phyloP scores from a whole-genome alignment of 192 early-diverging fungal genomes.

The Coemansia sp. region DNA sequence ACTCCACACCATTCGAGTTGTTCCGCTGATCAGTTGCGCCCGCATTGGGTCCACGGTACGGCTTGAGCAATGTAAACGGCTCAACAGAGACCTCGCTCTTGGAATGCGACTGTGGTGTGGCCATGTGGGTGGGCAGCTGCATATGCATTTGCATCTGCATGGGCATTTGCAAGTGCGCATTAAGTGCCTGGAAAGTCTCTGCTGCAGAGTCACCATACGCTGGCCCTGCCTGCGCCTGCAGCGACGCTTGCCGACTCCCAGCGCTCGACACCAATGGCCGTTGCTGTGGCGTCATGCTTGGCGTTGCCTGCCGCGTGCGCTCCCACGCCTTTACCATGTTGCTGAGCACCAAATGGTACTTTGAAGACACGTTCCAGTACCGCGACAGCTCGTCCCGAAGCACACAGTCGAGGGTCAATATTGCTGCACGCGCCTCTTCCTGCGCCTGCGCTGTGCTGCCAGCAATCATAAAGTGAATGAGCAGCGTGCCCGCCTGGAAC shows the following conservation, averaged over 20 bases:
- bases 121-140: conserved; percentile 22
- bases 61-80: conserved; percentile 28
- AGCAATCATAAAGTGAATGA: conserved; percentile 55
- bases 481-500: conserved; percentile 55
- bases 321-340: conserved; percentile 57
- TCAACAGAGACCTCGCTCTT: conserved; percentile 3
- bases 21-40: not conserved
- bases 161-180: conserved; percentile 21
- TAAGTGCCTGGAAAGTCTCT: conserved; percentile 26
- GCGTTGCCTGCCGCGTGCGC: conserved; percentile 41
- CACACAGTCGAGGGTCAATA: conserved; percentile 43
- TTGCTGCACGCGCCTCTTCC: conserved; percentile 50
- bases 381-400: conserved; percentile 49
- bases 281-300: conserved; percentile 24
- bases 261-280: not conserved
- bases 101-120: not conserved
- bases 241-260: conserved; percentile 2
- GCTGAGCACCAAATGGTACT: conserved; percentile 52
- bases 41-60: conserved; percentile 14
- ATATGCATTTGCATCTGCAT: conserved; percentile 52
- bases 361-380: conserved; percentile 52
- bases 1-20: not conserved
- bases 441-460: conserved; percentile 50
- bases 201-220: conserved; percentile 18
- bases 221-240: conserved; percentile 9